Evolutionary conservation across 129 eudicot genomes (phyloP).

Genomic region (Lonicera japonica): DNA sequence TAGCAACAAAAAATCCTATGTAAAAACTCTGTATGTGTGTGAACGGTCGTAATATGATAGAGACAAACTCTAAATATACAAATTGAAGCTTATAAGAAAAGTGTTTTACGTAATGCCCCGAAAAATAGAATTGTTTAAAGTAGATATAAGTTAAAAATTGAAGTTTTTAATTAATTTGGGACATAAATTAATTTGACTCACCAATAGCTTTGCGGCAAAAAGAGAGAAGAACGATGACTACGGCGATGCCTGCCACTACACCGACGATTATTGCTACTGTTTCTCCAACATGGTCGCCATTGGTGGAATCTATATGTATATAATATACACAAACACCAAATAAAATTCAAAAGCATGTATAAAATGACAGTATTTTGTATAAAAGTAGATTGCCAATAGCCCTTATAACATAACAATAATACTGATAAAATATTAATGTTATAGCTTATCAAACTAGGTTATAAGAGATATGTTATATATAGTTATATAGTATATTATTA

Average conservation of each 20-base stretch:
- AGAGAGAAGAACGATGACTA: slow-evolving; percentile 62
- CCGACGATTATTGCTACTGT: slow-evolving; percentile 83
- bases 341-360: background rate
- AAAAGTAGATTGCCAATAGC: background rate
- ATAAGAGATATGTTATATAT: no score
- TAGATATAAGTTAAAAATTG: background rate
- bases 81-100: background rate
- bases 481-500: no score
- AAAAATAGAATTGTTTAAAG: background rate
- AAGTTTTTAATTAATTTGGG: background rate
- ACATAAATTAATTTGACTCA: background rate
- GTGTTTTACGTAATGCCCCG: background rate
- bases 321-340: background rate
- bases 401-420: no score
- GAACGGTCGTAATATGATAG: no score
- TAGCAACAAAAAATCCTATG: no score
- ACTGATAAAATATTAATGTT: no score
- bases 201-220: slow-evolving; percentile 40
- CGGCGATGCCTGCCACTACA: slow-evolving; percentile 52
- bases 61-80: no score
- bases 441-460: no score
- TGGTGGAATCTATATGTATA: slow-evolving; percentile 32
- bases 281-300: slow-evolving; percentile 60
- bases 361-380: background rate
- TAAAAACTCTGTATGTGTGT: no score